These are phyloP conservation scores for slime mould (Dictyostelium discoideum) DNA, from an alignment of 78 protist genomes.

Conservation along the genomic window DNA sequence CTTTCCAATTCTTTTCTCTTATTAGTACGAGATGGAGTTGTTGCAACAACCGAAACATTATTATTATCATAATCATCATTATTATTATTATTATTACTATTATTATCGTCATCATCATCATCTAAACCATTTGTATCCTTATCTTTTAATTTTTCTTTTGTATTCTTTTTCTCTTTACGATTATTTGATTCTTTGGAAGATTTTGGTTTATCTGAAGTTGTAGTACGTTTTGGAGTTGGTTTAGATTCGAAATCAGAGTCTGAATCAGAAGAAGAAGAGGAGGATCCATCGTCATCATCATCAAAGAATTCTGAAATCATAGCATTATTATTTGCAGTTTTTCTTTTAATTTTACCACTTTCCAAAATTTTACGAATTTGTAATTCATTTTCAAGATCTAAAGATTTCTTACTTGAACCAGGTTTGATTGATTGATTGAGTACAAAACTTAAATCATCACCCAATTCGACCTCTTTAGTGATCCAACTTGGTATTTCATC, in stretches of 20 bases:
- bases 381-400: neutral
- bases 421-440: neutral
- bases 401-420: neutral
- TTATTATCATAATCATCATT: neutral
- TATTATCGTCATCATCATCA: neutral
- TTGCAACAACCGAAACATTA: neutral
- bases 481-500: constrained; percentile 75
- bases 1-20: neutral
- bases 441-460: constrained; percentile 59
- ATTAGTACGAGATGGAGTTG: neutral
- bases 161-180: neutral
- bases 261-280: neutral
- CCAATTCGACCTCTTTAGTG: constrained; percentile 25
- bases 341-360: constrained; percentile 33
- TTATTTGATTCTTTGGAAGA: neutral
- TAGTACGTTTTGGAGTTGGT: constrained; percentile 12
- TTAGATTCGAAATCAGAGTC: neutral
- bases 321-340: neutral
- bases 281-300: neutral
- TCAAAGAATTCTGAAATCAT: constrained; percentile 4
- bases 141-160: neutral
- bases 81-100: neutral
- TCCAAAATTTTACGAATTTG: constrained; percentile 21
- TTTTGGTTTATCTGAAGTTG: neutral
- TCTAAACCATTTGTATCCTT: neutral